Conservation (phyloP, 1,284 basidiomycete species). For the Laetiporus sulphureus region DNA sequence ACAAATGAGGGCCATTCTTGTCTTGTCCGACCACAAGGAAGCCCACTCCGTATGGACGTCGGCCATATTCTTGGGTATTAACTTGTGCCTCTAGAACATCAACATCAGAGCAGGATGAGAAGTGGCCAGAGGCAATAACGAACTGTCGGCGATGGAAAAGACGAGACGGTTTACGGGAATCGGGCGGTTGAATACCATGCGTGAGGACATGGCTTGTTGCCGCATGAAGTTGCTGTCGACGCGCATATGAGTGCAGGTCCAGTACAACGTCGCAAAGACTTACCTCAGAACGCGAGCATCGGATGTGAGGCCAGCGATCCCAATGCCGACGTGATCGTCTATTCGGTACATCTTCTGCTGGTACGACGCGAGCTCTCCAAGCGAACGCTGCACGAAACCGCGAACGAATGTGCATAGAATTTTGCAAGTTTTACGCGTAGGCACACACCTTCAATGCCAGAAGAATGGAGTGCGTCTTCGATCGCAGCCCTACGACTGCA, state of each 20-base stretch:
- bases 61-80: constrained; percentile 98
- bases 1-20: constrained; percentile 92
- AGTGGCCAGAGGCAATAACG: constrained; percentile 18
- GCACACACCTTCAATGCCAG: constrained; percentile 80
- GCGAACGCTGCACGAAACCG: constrained; percentile 80
- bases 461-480: constrained; percentile 92
- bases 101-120: neutral
- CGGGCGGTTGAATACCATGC: constrained; percentile 93
- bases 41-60: constrained; percentile 96
- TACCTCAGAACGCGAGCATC: constrained; percentile 97
- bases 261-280: constrained; percentile 8
- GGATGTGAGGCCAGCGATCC: constrained; percentile 95
- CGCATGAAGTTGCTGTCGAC: constrained; percentile 94
- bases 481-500: constrained; percentile 93
- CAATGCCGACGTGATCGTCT: constrained; percentile 98
- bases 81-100: constrained; percentile 82
- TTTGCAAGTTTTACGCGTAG: neutral
- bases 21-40: constrained; percentile 97
- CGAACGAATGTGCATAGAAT: neutral
- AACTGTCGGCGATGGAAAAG: constrained; percentile 91
- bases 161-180: constrained; percentile 93
- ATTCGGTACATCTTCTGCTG: constrained; percentile 99
- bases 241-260: constrained; percentile 3
- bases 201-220: constrained; percentile 93
- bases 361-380: constrained; percentile 95